phyloP scores from a whole-genome alignment of 257 asterid genomes.

The Penstemon davidsonii region DNA sequence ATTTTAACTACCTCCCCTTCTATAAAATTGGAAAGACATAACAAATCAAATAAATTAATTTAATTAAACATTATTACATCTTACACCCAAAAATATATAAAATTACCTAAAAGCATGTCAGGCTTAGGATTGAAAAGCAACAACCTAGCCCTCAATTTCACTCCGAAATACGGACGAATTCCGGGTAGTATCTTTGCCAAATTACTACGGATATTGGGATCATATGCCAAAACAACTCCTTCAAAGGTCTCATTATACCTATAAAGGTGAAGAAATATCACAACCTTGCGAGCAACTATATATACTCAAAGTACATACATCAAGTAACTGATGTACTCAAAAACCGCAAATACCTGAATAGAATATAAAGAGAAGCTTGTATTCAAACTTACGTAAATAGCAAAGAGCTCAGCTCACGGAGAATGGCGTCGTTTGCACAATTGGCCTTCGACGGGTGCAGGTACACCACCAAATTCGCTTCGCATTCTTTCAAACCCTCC shows the following conservation, averaged over 20 bases:
- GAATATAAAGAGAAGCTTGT: neutral
- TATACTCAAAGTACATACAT: too few species aligned
- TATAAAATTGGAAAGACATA: constrained; percentile 8
- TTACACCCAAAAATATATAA: neutral
- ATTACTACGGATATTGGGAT: constrained; percentile 38
- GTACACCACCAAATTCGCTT: constrained; percentile 50
- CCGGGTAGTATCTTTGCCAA: constrained; percentile 73
- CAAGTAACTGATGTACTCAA: too few species aligned
- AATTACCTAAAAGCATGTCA: constrained; percentile 61
- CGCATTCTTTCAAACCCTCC: constrained; percentile 62
- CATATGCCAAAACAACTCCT: constrained; percentile 88
- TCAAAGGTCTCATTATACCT: constrained; percentile 72
- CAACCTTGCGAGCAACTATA: too few species aligned
- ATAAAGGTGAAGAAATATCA: constrained; percentile 9
- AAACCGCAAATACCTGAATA: too few species aligned
- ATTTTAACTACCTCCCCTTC: constrained; percentile 84
- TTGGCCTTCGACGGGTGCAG: constrained; percentile 67
- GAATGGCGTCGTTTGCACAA: constrained; percentile 48
- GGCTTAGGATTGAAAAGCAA: constrained; percentile 75
- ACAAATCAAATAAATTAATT: neutral
- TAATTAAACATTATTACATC: neutral
- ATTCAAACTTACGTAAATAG: constrained; percentile 60
- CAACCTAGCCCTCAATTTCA: constrained; percentile 51
- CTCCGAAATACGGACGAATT: constrained; percentile 61
- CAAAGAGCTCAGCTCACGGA: constrained; percentile 58